Evolutionary conservation across 2,329 filamentous ascomycete species (phyloP).

Genomic region (Blastomyces silverae): DNA sequence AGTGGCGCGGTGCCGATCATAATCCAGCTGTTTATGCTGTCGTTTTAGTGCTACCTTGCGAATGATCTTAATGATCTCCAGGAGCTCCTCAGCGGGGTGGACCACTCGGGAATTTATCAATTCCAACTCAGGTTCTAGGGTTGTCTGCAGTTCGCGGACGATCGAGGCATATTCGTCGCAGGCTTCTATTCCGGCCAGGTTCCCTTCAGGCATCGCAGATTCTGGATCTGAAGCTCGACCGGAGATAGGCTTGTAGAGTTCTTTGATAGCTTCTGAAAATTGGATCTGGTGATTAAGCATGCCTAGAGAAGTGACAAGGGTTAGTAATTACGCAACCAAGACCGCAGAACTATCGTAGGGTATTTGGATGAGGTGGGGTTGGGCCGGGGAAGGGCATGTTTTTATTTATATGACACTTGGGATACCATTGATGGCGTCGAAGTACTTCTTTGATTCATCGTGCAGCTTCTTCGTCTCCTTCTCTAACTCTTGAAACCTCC

Average conservation of each 20-base stretch:
- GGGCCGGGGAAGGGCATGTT: neutral
- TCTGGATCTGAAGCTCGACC: constrained; percentile 91
- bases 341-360: no score
- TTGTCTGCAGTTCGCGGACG: constrained; percentile 82
- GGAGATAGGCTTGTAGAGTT: constrained; percentile 97
- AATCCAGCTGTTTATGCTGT: constrained; percentile 96
- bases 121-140: constrained; percentile 82
- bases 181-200: constrained; percentile 84
- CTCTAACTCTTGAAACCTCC: constrained; percentile 89
- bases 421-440: constrained; percentile 83
- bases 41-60: constrained; percentile 83
- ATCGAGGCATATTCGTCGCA: constrained; percentile 95
- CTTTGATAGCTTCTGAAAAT: constrained; percentile 90
- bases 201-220: constrained; percentile 72
- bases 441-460: constrained; percentile 96
- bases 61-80: constrained; percentile 92
- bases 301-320: constrained; percentile 41
- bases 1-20: constrained; percentile 73
- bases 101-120: constrained; percentile 95
- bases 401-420: constrained; percentile 15
- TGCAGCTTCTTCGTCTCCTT: constrained; percentile 93
- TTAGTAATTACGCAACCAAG: neutral
- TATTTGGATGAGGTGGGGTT: neutral
- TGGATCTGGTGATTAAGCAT: constrained; percentile 98
- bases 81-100: constrained; percentile 82